A percentile compares a stretch with the other conserved stretches of the same genome.
These are phyloP conservation scores for Coemansia sp. DNA, from an alignment of 192 early-diverging fungal genomes.

Conservation along the genomic window DNA sequence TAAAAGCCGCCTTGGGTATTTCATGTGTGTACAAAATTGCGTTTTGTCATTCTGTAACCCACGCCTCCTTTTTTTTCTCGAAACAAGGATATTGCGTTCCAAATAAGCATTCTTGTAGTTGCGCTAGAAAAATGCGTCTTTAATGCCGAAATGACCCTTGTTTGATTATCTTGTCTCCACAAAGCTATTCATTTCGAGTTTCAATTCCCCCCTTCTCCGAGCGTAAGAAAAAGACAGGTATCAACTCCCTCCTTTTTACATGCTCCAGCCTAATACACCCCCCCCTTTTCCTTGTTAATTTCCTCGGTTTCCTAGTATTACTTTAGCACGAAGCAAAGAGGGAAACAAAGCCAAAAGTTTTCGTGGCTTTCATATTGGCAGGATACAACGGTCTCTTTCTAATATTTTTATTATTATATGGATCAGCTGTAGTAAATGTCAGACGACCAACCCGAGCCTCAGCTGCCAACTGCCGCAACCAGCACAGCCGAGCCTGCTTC, in stretches of 20 bases:
- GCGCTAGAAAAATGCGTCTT: not conserved
- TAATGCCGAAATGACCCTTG: slow-evolving; percentile 14
- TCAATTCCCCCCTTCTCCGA: not conserved
- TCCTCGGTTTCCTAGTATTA: slow-evolving; percentile 4
- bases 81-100: slow-evolving; percentile 1
- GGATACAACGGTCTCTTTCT: not conserved
- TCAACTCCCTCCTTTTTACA: not conserved
- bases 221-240: slow-evolving; percentile 2
- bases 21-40: not conserved
- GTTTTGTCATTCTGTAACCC: slow-evolving; percentile 13
- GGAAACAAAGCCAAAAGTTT: not conserved
- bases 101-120: not conserved
- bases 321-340: not conserved
- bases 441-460: slow-evolving; percentile 26
- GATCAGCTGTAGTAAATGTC: slow-evolving; percentile 46
- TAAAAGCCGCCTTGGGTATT: too few relatives aligned
- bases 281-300: not conserved
- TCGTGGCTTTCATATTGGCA: not conserved
- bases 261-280: slow-evolving; percentile 8
- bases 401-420: not conserved
- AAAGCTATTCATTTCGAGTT: slow-evolving; percentile 2
- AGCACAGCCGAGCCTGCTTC: slow-evolving; percentile 8
- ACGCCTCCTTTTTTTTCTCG: slow-evolving; percentile 7
- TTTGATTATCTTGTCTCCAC: slow-evolving; percentile 21
- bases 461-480: slow-evolving; percentile 10